Evolutionary conservation across 495 filamentous ascomycete genomes (phyloP), one percentile per base, ranked within the genome.

Genomic region (Aspergillus ellipticus): DNA sequence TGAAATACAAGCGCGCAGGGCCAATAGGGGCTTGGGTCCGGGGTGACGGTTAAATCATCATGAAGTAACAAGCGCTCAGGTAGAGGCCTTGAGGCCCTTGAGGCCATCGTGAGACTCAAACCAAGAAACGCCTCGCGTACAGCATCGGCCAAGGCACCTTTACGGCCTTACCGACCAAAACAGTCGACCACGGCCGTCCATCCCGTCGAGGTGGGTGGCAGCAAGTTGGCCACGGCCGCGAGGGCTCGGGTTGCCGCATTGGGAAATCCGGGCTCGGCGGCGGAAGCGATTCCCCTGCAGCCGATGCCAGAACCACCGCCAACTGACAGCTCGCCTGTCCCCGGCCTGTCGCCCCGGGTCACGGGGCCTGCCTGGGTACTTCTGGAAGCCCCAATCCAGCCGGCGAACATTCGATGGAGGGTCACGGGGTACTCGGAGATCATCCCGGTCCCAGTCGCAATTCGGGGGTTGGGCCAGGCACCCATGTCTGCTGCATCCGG

Each of bases 351-450:
- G n/a, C n/a, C n/a, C n/a, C n/a, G n/a, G 42, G 16, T 57, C 55
- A 57, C 53, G 46, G 46, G 53, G 45, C 35, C 43, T 35, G 43
- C 41, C 54, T 52, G 42, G 55, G 31, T 41, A 28, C 4, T 53
- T 53, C 55, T 57, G 55, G 55, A 57, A 57, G 55, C 55, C 16
- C 9, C 17, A 35, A 42, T 48, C 29, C 45, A 31, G 19, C 49
- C 2, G 16, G 41, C 42, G 55, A 57, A 53, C 41, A 42, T 57
- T 57, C 55, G 26, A 57, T 48, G 28, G 37, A 13, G 42, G 50
- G 37, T 53, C 51, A 42, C 42, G 51, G n/a, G 39, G n/a, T 8
- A 9, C 15, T 55, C 51, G 51, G 51, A 54, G 51, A 54, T 54
- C 51, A 45, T 42, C 39, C 51, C 35, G 20, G 35, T 42, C 50